phyloP scores from a whole-genome alignment of 225 moss, liverwort and hornwort genomes.

The Sphagnum tenellum region DNA sequence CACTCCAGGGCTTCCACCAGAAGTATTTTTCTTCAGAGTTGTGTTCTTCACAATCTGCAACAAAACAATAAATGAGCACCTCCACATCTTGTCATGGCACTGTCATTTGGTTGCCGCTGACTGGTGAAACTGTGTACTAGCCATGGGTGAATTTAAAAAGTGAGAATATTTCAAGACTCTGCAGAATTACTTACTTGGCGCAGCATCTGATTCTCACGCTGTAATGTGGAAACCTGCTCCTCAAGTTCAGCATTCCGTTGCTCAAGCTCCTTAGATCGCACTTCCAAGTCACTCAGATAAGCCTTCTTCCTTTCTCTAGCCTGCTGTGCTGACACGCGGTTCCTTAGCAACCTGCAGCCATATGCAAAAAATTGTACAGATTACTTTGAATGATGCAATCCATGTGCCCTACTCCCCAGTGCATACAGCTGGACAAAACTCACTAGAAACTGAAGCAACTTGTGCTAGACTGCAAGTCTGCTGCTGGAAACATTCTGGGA shows the following conservation, averaged over 20 bases:
- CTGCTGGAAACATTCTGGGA: no score
- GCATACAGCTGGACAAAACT: no score
- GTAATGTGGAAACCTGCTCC: slow-evolving; percentile 78
- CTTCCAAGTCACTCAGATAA: slow-evolving; percentile 82
- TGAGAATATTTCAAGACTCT: not conserved
- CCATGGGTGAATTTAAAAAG: not conserved
- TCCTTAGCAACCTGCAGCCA: slow-evolving; percentile 69
- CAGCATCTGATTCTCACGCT: slow-evolving; percentile 82
- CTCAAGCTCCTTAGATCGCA: slow-evolving; percentile 73
- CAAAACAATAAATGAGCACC: not conserved
- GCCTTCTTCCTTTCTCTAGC: slow-evolving; percentile 97
- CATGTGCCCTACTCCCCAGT: no score
- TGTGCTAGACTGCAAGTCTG: no score
- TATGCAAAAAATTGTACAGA: no score
- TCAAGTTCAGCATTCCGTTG: slow-evolving; percentile 85
- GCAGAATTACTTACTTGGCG: slow-evolving; percentile 47
- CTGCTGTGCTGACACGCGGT: slow-evolving; percentile 97
- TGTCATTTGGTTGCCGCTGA: not conserved
- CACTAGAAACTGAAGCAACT: no score
- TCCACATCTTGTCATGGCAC: not conserved
- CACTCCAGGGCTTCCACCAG: slow-evolving; percentile 18
- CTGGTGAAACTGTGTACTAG: not conserved
- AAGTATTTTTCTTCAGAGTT: slow-evolving; percentile 49
- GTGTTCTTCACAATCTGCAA: slow-evolving; percentile 81
- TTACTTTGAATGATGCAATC: no score